A percentile compares a stretch with the other conserved stretches of the same genome.
These are phyloP conservation scores for Metarhizium anisopliae DNA, from an alignment of 2,329 filamentous ascomycete genomes.

Conservation along the genomic window DNA sequence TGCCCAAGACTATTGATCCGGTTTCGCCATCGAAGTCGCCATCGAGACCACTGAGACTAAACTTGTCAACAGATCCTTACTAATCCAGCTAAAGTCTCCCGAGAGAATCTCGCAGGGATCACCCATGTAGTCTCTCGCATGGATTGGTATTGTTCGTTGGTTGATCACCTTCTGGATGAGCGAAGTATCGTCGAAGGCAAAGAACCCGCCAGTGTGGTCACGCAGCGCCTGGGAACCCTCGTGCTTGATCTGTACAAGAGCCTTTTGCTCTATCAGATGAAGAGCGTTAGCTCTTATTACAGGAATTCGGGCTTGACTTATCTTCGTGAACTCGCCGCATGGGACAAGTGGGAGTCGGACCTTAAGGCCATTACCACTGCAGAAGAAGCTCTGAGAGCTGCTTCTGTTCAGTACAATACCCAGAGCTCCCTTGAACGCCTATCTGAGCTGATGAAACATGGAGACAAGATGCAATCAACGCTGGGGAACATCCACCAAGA, in stretches of 20 bases:
- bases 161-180: conserved; percentile 8
- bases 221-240: conserved; percentile 6
- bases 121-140: conserved; percentile 9
- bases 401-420: conserved; percentile 8
- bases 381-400: conserved; percentile 6
- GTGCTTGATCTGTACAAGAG: conserved; percentile 8
- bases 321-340: conserved; percentile 6
- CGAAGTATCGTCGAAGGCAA: conserved; percentile 7
- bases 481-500: conserved; percentile 9
- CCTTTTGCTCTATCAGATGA: conserved; percentile 9
- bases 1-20: neutral
- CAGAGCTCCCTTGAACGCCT: conserved; percentile 7
- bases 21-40: neutral
- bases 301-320: conserved; percentile 7
- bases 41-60: neutral
- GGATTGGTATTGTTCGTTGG: conserved; percentile 9
- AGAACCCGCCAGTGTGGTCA: conserved; percentile 5
- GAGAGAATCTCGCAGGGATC: conserved; percentile 6
- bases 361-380: conserved; percentile 5
- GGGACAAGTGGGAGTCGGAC: conserved; percentile 7
- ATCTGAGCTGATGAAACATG: conserved; percentile 7
- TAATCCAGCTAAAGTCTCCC: conserved; percentile 6
- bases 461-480: conserved; percentile 7
- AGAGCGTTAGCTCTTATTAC: conserved; percentile 8
- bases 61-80: conserved; percentile 6